Percentiles rank a stretch among this genome's conserved stretches.
These are phyloP conservation scores for Karstenula rhodostoma DNA, from an alignment of 2,329 filamentous ascomycete genomes.

Conservation along the genomic window DNA sequence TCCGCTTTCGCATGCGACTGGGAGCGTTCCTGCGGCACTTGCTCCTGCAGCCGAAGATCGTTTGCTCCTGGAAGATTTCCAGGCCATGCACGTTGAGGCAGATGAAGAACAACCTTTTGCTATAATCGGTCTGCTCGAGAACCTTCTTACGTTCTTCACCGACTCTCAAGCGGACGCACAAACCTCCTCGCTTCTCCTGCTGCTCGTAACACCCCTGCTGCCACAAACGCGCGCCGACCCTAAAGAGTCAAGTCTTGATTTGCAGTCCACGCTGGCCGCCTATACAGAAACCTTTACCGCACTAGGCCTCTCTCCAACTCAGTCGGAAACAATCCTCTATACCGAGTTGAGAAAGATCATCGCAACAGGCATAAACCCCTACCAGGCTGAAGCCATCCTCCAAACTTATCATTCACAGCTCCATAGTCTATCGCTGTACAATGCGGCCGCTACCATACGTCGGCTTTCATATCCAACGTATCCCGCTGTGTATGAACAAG, in stretches of 20 bases:
- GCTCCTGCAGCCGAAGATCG: slow-evolving; percentile 37
- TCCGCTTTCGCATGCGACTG: slow-evolving; percentile 28
- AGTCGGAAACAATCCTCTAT: slow-evolving; percentile 52
- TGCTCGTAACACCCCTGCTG: slow-evolving; percentile 57
- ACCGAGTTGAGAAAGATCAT: slow-evolving; percentile 51
- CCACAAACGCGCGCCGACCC: slow-evolving; percentile 50
- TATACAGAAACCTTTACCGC: slow-evolving; percentile 52
- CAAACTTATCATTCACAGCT: slow-evolving; percentile 66
- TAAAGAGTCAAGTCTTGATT: slow-evolving; percentile 35
- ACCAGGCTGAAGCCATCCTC: slow-evolving; percentile 64
- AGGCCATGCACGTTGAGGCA: slow-evolving; percentile 44
- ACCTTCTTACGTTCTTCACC: slow-evolving; percentile 54
- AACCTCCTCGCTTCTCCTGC: slow-evolving; percentile 56
- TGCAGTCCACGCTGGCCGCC: slow-evolving; percentile 39
- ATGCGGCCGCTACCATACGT: slow-evolving; percentile 64
- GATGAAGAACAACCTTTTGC: slow-evolving; percentile 48
- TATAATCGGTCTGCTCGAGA: slow-evolving; percentile 53
- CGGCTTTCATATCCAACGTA: slow-evolving; percentile 63
- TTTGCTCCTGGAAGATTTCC: slow-evolving; percentile 48
- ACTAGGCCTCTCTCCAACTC: slow-evolving; percentile 48
- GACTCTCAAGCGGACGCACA: slow-evolving; percentile 55
- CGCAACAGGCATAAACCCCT: slow-evolving; percentile 55
- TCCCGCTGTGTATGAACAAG: slow-evolving; percentile 65
- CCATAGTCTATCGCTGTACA: slow-evolving; percentile 55
- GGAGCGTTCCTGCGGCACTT: slow-evolving; percentile 36